These are phyloP conservation scores for Boletus speciosus DNA, from an alignment of 768 basidiomycete genomes.

Conservation along the genomic window DNA sequence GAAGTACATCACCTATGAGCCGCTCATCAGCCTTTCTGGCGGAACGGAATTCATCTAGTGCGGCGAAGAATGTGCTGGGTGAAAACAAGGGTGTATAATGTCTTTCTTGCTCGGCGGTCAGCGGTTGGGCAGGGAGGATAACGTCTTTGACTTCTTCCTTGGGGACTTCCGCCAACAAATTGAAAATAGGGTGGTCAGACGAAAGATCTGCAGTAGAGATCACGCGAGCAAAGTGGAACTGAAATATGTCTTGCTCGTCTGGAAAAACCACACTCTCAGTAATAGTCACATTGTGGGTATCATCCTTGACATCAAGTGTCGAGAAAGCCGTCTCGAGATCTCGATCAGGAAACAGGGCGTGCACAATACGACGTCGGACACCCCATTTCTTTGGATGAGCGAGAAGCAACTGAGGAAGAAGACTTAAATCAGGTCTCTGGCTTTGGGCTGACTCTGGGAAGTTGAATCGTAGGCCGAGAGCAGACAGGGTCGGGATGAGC, in stretches of 20 bases:
- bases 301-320: slow-evolving; percentile 45
- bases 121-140: slow-evolving; percentile 49
- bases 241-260: slow-evolving; percentile 72
- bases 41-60: slow-evolving; percentile 36
- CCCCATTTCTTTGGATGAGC: slow-evolving; percentile 24
- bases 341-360: slow-evolving; percentile 16
- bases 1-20: slow-evolving; percentile 70
- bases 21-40: slow-evolving; percentile 31
- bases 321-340: slow-evolving; percentile 39
- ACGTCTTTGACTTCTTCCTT: slow-evolving; percentile 50
- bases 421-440: background rate
- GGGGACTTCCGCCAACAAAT: slow-evolving; percentile 26
- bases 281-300: slow-evolving; percentile 32
- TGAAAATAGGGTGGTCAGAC: slow-evolving; percentile 15
- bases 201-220: slow-evolving; percentile 25
- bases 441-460: background rate
- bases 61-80: slow-evolving; percentile 53
- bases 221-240: slow-evolving; percentile 44
- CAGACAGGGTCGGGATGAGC: slow-evolving; percentile 17
- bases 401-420: slow-evolving; percentile 31
- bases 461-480: slow-evolving; percentile 27
- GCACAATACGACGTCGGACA: slow-evolving; percentile 13
- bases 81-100: slow-evolving; percentile 69
- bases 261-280: slow-evolving; percentile 38
- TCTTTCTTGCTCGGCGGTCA: slow-evolving; percentile 39